Evolutionary conservation across 2,329 filamentous ascomycete species (phyloP).

Genomic region (Nothomitra cinnamomea): DNA sequence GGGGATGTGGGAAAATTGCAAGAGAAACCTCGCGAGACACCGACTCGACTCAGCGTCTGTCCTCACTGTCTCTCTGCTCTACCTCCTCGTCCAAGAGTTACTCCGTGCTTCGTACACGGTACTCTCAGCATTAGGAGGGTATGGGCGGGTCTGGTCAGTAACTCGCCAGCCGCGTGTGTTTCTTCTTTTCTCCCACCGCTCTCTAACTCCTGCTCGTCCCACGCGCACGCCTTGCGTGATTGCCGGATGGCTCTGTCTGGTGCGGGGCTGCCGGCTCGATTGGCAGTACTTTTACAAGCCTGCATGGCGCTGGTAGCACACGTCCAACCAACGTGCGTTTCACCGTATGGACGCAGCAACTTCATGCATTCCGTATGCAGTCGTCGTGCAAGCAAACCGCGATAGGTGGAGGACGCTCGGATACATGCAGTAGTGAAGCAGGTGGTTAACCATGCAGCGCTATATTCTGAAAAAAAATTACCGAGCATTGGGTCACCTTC

Average conservation of each 20-base stretch:
- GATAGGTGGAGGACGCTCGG: constrained; percentile 24
- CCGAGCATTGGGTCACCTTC: background rate
- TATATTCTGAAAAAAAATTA: background rate
- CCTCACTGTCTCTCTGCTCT: too few species aligned
- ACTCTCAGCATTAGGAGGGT: too few species aligned
- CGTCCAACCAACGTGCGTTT: too few species aligned
- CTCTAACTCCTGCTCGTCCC: background rate
- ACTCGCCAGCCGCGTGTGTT: too few species aligned
- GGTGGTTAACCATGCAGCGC: background rate
- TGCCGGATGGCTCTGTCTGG: background rate
- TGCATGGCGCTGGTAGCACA: background rate
- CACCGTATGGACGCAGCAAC: constrained; percentile 23
- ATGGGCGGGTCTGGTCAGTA: too few species aligned
- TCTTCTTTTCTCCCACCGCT: too few species aligned
- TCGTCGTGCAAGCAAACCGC: constrained; percentile 32
- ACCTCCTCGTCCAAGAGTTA: too few species aligned
- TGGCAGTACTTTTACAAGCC: background rate
- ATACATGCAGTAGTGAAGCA: background rate
- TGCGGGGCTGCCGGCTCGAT: constrained; percentile 1
- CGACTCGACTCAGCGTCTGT: too few species aligned
- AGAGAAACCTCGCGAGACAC: too few species aligned
- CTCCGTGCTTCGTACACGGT: too few species aligned
- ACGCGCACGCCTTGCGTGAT: constrained; percentile 1
- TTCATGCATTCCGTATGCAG: constrained; percentile 30
- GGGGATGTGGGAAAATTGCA: background rate